These are phyloP conservation scores for Erysimum cheiri DNA, from an alignment of 441 rosid genomes.

Conservation along the genomic window DNA sequence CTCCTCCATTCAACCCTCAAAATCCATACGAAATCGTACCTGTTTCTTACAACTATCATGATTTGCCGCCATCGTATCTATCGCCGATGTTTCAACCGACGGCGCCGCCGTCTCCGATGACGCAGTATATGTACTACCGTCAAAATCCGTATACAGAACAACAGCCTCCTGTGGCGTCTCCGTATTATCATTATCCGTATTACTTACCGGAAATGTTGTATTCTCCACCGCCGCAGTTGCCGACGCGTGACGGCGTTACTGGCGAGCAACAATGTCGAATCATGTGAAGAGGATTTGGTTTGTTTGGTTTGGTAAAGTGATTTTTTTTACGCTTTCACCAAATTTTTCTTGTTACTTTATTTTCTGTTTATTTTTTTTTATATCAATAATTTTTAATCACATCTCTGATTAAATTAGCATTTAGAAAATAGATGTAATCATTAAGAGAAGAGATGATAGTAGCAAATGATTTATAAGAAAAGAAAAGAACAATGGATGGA, in stretches of 20 bases:
- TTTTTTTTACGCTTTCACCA: not conserved
- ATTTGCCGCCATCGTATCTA: not conserved
- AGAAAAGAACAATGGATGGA: too few species aligned
- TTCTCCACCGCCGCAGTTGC: constrained; percentile 30
- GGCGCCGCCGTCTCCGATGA: not conserved
- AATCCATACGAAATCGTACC: constrained; percentile 22
- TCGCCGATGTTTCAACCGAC: constrained; percentile 15
- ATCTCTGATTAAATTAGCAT: not conserved
- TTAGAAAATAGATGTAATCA: too few species aligned
- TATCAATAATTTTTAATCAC: not conserved
- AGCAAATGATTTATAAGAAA: too few species aligned
- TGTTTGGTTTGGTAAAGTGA: constrained; percentile 14
- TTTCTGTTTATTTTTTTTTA: not conserved
- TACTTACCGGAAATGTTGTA: constrained; percentile 27
- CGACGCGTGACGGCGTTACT: constrained; percentile 31
- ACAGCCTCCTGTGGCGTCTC: constrained; percentile 30
- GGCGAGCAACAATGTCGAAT: constrained; percentile 36
- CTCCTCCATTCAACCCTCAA: constrained; percentile 2
- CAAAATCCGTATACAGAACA: constrained; percentile 17
- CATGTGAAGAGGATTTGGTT: constrained; percentile 6
- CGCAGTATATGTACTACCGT: constrained; percentile 3
- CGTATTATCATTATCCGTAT: constrained; percentile 30
- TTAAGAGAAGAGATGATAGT: too few species aligned
- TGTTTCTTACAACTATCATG: not conserved
- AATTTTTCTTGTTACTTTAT: not conserved